Conservation (phyloP, 345 rosid genomes). For the Melaleuca quinquenervia region DNA sequence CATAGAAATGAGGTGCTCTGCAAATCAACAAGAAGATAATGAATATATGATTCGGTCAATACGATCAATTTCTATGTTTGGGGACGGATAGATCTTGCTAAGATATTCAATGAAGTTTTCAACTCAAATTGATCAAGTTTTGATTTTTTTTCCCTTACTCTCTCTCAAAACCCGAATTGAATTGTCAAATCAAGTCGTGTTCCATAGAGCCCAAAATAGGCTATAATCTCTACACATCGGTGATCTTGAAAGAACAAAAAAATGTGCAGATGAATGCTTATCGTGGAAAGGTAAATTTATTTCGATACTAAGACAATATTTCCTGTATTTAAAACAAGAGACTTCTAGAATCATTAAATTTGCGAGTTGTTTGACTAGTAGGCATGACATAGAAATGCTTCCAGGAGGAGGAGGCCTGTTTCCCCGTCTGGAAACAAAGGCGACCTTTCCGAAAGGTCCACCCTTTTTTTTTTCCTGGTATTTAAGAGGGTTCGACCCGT, state of each 20-base stretch:
- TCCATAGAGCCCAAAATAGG: not conserved
- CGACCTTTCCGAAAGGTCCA: not conserved
- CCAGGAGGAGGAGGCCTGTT: not conserved
- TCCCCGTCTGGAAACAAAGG: not conserved
- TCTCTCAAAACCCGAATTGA: not conserved
- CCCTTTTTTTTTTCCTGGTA: not conserved
- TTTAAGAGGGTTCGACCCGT: not conserved
- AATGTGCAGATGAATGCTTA: not conserved
- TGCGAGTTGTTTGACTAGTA: not conserved
- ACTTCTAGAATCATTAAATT: not conserved
- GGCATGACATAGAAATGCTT: not conserved
- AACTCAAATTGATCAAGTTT: not conserved
- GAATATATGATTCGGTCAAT: not conserved
- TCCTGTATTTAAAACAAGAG: not conserved
- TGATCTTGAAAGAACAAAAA: not conserved
- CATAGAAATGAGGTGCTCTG: not conserved
- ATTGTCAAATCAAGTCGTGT: not conserved
- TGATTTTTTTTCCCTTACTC: not conserved
- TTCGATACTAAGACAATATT: not conserved
- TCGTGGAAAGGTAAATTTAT: slow-evolving; percentile 1
- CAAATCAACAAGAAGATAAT: not conserved
- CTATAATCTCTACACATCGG: not conserved
- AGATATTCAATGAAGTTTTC: not conserved
- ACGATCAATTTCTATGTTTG: not conserved
- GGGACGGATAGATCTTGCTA: not conserved